Evolutionary conservation across 2,329 filamentous ascomycete species (phyloP).

Genomic region (Pseudocercospora ulei): DNA sequence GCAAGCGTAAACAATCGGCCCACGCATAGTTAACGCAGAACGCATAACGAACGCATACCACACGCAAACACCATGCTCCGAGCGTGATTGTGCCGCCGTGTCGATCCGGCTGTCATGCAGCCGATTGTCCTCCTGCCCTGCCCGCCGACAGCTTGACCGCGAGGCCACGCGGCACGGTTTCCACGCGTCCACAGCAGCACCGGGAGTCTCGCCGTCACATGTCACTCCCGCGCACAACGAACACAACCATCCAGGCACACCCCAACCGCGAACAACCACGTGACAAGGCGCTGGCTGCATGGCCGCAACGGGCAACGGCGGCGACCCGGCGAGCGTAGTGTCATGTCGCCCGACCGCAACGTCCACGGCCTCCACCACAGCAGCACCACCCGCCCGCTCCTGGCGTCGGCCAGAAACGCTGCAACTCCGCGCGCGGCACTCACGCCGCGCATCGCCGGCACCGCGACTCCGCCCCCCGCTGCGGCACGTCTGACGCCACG

Average conservation of each 20-base stretch:
- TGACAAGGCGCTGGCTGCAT: slow-evolving; percentile 1
- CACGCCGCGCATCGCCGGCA: slow-evolving; percentile 47
- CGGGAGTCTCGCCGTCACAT: slow-evolving; percentile 5
- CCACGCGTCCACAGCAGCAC: not conserved
- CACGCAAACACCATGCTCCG: no score
- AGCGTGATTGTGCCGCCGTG: no score
- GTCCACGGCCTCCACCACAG: slow-evolving; percentile 12
- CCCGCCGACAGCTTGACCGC: not conserved
- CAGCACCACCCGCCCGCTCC: slow-evolving; percentile 15
- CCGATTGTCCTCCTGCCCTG: no score
- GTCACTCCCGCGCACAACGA: not conserved
- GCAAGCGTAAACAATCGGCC: no score
- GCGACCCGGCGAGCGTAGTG: slow-evolving; percentile 5
- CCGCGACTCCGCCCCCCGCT: slow-evolving; percentile 18
- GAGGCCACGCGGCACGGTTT: not conserved
- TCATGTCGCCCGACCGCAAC: slow-evolving; percentile 18
- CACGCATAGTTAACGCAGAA: no score
- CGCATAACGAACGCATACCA: no score
- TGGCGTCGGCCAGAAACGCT: slow-evolving; percentile 18
- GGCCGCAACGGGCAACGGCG: slow-evolving; percentile 9
- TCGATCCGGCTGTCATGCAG: no score
- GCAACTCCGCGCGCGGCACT: slow-evolving; percentile 41
- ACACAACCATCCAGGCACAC: not conserved
- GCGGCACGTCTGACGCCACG: slow-evolving; percentile 28
- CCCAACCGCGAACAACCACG: slow-evolving; percentile 1